phyloP scores from a whole-genome alignment of 2,329 filamentous ascomycete genomes.

The Scedosporium apiospermum region DNA sequence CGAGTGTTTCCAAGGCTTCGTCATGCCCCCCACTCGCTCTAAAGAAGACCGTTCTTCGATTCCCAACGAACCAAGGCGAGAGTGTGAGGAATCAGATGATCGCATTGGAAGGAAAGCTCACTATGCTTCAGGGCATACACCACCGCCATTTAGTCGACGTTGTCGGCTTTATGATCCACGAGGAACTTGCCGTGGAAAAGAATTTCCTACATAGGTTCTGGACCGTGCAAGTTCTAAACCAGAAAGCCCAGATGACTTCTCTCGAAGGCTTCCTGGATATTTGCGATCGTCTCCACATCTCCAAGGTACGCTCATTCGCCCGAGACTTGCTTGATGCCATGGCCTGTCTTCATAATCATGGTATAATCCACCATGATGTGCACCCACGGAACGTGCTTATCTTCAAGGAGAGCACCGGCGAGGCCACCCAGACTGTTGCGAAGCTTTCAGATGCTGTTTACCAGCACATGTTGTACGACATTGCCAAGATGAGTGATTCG shows the following conservation, averaged over 20 bases:
- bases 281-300: conserved; percentile 62
- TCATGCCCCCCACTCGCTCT: conserved; percentile 54
- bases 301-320: conserved; percentile 80
- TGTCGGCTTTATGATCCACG: conserved; percentile 71
- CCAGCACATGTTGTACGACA: conserved; percentile 55
- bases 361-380: conserved; percentile 74
- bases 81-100: conserved; percentile 70
- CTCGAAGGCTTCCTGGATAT: conserved; percentile 74
- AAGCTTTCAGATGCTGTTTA: conserved; percentile 69
- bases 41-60: conserved; percentile 57
- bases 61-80: conserved; percentile 45
- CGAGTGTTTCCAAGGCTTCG: conserved; percentile 36
- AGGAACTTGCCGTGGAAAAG: conserved; percentile 24
- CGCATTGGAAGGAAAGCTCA: conserved; percentile 67
- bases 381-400: conserved; percentile 73
- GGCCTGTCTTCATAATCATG: conserved; percentile 76
- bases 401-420: conserved; percentile 58
- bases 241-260: conserved; percentile 73
- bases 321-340: conserved; percentile 83
- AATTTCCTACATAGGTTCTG: conserved; percentile 30
- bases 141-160: conserved; percentile 73
- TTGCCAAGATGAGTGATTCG: conserved; percentile 30
- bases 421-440: conserved; percentile 45
- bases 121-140: conserved; percentile 60
- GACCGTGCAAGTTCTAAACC: conserved; percentile 66